phyloP scores from a whole-genome alignment of 345 rosid genomes.

The Microthlaspi erraticum region DNA sequence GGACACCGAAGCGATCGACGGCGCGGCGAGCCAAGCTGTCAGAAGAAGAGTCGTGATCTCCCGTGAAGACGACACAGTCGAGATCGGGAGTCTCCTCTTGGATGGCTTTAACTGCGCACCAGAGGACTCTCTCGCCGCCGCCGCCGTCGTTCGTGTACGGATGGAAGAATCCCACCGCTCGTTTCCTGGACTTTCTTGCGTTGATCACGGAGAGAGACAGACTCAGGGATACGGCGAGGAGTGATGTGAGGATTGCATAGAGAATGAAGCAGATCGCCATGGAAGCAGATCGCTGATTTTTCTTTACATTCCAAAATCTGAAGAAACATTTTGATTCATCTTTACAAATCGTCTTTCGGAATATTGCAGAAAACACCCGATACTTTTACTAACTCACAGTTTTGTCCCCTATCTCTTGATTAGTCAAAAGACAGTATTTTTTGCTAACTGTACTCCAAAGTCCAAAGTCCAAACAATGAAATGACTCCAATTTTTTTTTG shows the following conservation, averaged over 20 bases:
- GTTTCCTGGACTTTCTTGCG: constrained; percentile 48
- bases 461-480: too few relatives aligned
- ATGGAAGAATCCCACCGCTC: constrained; percentile 88
- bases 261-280: constrained; percentile 54
- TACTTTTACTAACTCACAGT: neutral
- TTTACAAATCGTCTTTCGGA: constrained; percentile 10
- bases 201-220: constrained; percentile 49
- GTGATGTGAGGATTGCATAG: constrained; percentile 46
- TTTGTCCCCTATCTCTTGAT: neutral
- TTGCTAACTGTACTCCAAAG: too few relatives aligned
- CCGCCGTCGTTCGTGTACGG: constrained; percentile 98
- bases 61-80: constrained; percentile 71
- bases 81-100: constrained; percentile 78
- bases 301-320: neutral
- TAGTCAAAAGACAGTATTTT: too few relatives aligned
- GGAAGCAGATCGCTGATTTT: constrained; percentile 31
- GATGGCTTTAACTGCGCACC: constrained; percentile 94
- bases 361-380: constrained; percentile 21
- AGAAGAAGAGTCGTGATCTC: constrained; percentile 77
- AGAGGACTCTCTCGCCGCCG: constrained; percentile 94
- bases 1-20: constrained; percentile 81
- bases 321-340: neutral
- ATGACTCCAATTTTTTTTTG: too few relatives aligned
- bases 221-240: constrained; percentile 49
- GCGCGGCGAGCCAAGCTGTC: constrained; percentile 67